A percentile compares a stretch with the other conserved stretches of the same genome.
Conservation (phyloP, 768 basidiomycete species). For the Trametes cingulata region DNA sequence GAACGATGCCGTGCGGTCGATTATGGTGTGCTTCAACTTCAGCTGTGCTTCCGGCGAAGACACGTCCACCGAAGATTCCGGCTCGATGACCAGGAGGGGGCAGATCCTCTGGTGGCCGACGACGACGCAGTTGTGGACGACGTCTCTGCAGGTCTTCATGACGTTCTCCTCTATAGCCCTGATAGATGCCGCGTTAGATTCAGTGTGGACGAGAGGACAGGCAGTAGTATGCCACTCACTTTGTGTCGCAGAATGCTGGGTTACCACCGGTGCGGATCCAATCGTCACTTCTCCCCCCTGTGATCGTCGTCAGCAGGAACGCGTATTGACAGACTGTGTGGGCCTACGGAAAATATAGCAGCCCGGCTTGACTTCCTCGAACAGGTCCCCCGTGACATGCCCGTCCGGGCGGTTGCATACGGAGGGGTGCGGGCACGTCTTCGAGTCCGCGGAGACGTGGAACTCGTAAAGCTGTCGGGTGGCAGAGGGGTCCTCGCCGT, state of each 20-base stretch:
- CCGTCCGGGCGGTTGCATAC: slow-evolving; percentile 23
- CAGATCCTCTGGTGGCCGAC: slow-evolving; percentile 36
- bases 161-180: slow-evolving; percentile 39
- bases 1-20: slow-evolving; percentile 29
- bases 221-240: slow-evolving; percentile 8
- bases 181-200: not conserved
- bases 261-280: slow-evolving; percentile 30
- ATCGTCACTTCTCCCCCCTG: slow-evolving; percentile 28
- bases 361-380: slow-evolving; percentile 28
- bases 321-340: not conserved
- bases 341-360: slow-evolving; percentile 28
- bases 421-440: slow-evolving; percentile 13
- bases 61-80: not conserved
- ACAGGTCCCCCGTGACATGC: slow-evolving; percentile 29
- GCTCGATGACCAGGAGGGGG: slow-evolving; percentile 35
- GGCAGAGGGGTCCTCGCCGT: not conserved
- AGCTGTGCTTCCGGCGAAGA: not conserved
- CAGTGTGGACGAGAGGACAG: not conserved
- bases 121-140: slow-evolving; percentile 34
- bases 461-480: slow-evolving; percentile 17
- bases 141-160: slow-evolving; percentile 29
- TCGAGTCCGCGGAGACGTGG: slow-evolving; percentile 19
- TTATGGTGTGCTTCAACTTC: slow-evolving; percentile 27
- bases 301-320: not conserved
- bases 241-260: slow-evolving; percentile 30